Conservation (phyloP, 768 basidiomycete genomes). For the Psilocybe cyanescens region DNA sequence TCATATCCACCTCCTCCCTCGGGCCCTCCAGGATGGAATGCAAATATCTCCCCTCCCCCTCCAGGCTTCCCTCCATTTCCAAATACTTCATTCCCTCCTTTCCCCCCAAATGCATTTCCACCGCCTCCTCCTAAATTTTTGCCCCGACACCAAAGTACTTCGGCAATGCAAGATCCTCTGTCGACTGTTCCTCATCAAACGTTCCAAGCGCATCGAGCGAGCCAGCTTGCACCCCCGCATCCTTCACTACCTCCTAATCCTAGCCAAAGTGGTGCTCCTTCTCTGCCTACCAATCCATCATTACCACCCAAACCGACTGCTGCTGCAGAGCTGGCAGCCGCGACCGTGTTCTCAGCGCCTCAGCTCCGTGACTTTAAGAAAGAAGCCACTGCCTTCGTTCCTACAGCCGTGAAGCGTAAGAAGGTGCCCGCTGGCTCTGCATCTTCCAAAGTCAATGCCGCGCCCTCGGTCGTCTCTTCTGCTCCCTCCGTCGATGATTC, state of each 20-base stretch:
- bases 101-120: conserved; percentile 33
- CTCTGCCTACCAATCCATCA: conserved; percentile 30
- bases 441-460: conserved; percentile 59
- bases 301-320: conserved; percentile 38
- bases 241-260: conserved; percentile 51
- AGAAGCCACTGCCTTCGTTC: conserved; percentile 93
- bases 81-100: conserved; percentile 28
- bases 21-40: conserved; percentile 27
- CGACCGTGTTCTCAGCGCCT: conserved; percentile 83
- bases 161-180: conserved; percentile 75
- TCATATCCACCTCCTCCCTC: conserved; percentile 28
- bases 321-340: conserved; percentile 48
- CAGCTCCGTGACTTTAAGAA: conserved; percentile 92
- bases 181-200: conserved; percentile 78
- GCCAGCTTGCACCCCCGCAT: conserved; percentile 37
- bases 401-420: conserved; percentile 80
- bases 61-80: conserved; percentile 32
- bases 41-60: conserved; percentile 27
- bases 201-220: conserved; percentile 71
- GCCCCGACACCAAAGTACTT: conserved; percentile 53
- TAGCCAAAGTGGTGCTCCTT: conserved; percentile 17
- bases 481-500: conserved; percentile 28
- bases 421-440: conserved; percentile 41
- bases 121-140: conserved; percentile 72
- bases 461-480: conserved; percentile 52